phyloP scores from a whole-genome alignment of 768 basidiomycete species.

The Kwoniella shandongensis region DNA sequence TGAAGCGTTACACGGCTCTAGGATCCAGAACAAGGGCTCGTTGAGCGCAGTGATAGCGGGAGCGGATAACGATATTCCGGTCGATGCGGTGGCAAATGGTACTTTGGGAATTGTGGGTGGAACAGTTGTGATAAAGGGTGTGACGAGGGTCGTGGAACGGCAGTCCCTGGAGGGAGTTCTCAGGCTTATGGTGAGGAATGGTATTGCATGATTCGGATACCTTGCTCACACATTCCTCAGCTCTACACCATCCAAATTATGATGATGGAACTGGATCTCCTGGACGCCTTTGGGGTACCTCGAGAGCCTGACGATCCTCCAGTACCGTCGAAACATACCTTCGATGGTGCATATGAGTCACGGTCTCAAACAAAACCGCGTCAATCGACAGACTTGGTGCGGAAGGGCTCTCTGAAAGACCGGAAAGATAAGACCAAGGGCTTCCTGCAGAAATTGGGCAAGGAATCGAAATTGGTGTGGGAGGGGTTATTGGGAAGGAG shows the following conservation, averaged over 20 bases:
- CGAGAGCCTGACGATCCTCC: conserved; percentile 30
- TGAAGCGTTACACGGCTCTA: conserved; percentile 16
- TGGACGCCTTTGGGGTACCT: conserved; percentile 37
- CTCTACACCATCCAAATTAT: conserved; percentile 39
- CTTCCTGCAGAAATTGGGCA: conserved; percentile 37
- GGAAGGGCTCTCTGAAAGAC: conserved; percentile 16
- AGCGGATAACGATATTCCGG: conserved; percentile 29
- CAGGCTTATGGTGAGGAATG: conserved; percentile 27
- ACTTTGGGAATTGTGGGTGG: conserved; percentile 35
- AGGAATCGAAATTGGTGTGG: conserved; percentile 29
- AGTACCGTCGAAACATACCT: conserved; percentile 19
- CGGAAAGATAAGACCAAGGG: conserved; percentile 17
- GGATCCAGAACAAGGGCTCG: neutral
- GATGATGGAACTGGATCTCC: conserved; percentile 36
- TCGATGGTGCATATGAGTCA: neutral
- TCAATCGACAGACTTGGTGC: conserved; percentile 7
- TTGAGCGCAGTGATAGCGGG: conserved; percentile 17
- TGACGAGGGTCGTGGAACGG: conserved; percentile 21
- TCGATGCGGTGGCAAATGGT: conserved; percentile 5
- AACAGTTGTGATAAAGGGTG: conserved; percentile 34
- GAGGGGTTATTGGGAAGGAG: conserved; percentile 24
- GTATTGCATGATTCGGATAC: neutral
- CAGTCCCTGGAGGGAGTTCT: conserved; percentile 30
- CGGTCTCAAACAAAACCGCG: neutral
- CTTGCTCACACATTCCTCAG: conserved; percentile 13